Conservation (phyloP, 345 rosid genomes). For the Physaria fendleri region DNA sequence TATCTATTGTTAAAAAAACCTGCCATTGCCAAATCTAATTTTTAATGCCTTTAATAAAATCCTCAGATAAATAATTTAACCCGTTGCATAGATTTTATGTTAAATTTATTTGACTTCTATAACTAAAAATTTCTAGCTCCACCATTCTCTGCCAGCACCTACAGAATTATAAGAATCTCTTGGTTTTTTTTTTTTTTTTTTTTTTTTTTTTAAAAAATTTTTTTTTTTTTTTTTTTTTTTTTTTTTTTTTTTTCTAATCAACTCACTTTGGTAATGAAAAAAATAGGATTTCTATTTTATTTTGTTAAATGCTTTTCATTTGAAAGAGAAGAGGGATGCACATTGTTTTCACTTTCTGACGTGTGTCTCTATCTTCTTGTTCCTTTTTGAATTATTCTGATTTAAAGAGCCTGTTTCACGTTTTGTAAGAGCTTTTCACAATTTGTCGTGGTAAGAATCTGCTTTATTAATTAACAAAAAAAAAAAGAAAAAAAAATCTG, state of each 20-base stretch:
- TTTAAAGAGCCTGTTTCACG: not conserved
- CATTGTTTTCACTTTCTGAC: not conserved
- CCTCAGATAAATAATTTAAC: too few relatives aligned
- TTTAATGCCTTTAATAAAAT: too few relatives aligned
- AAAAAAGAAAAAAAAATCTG: too few relatives aligned
- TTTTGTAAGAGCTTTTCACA: not conserved
- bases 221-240: not conserved
- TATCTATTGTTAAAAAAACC: too few relatives aligned
- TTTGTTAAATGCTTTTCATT: not conserved
- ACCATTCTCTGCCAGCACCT: not conserved
- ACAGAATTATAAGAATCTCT: not conserved
- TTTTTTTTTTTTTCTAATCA: too few relatives aligned
- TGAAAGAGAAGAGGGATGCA: not conserved
- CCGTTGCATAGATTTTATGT: too few relatives aligned
- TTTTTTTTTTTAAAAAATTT: not conserved
- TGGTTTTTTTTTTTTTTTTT: not conserved
- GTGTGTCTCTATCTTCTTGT: not conserved
- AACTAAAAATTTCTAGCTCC: too few relatives aligned
- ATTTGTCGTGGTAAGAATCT: not conserved
- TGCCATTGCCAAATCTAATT: too few relatives aligned
- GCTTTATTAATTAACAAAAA: too few relatives aligned
- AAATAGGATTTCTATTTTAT: not conserved
- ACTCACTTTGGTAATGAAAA: not conserved
- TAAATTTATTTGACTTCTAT: too few relatives aligned
- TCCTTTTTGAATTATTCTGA: not conserved